These are phyloP conservation scores for Gyrodon tennesseensis DNA, from an alignment of 1,284 basidiomycete species.

Conservation along the genomic window DNA sequence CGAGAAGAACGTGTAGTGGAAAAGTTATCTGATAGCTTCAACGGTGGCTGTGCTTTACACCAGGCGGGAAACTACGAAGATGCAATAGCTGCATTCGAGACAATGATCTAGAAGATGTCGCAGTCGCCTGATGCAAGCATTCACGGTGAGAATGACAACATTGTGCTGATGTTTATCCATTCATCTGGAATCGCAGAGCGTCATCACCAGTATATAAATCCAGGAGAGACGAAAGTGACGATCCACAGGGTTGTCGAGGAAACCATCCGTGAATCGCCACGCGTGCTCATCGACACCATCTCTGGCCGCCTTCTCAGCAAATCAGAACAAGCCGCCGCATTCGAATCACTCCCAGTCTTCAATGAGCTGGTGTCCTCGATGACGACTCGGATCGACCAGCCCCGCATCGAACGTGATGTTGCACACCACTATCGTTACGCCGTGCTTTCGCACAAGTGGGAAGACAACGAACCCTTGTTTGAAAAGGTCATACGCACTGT, in stretches of 20 bases:
- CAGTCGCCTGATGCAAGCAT: conserved; percentile 5
- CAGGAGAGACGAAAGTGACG: not conserved
- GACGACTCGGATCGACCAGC: conserved; percentile 14
- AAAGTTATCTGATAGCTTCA: too few species aligned
- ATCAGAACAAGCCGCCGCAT: conserved; percentile 2
- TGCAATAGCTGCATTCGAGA: conserved; percentile 3
- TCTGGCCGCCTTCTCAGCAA: conserved; percentile 14
- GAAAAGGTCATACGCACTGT: not conserved
- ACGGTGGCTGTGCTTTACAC: too few species aligned
- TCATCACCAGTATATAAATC: not conserved
- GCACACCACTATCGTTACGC: too few species aligned
- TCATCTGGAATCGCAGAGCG: not conserved
- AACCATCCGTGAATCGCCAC: conserved; percentile 7
- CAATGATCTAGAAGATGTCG: conserved; percentile 7
- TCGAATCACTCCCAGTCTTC: conserved; percentile 8
- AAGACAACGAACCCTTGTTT: conserved; percentile 17
- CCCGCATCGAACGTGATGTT: too few species aligned
- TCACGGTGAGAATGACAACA: conserved; percentile 1
- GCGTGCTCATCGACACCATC: conserved; percentile 16
- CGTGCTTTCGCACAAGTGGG: conserved; percentile 25
- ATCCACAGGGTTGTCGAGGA: conserved; percentile 7
- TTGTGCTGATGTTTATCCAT: too few species aligned
- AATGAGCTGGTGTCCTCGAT: conserved; percentile 16
- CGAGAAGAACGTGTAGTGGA: too few species aligned
- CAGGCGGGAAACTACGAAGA: not conserved